These are phyloP conservation scores for Suillus brevipes DNA, from an alignment of 768 basidiomycete genomes.

Conservation along the genomic window DNA sequence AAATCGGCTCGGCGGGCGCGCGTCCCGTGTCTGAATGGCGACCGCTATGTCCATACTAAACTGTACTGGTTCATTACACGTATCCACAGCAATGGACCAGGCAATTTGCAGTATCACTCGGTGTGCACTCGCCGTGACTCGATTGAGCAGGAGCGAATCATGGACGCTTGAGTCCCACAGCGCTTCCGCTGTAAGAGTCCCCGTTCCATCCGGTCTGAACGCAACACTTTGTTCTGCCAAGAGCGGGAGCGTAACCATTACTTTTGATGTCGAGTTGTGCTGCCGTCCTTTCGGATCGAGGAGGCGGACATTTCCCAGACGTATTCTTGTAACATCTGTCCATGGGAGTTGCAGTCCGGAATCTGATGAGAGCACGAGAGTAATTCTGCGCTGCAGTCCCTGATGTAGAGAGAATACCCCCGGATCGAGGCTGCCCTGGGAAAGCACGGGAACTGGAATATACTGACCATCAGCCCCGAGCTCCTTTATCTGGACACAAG, in stretches of 20 bases:
- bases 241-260: constrained; percentile 71
- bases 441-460: constrained; percentile 77
- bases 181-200: constrained; percentile 63
- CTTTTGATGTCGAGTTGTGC: constrained; percentile 74
- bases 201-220: constrained; percentile 84
- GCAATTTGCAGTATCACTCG: constrained; percentile 76
- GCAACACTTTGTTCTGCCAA: constrained; percentile 70
- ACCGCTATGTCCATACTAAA: constrained; percentile 89
- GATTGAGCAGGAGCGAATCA: constrained; percentile 81
- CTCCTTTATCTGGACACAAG: constrained; percentile 84
- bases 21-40: constrained; percentile 80
- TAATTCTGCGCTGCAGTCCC: constrained; percentile 85
- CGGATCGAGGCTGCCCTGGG: constrained; percentile 72
- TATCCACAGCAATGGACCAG: constrained; percentile 81
- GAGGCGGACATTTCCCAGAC: constrained; percentile 80
- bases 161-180: constrained; percentile 95
- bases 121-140: constrained; percentile 75
- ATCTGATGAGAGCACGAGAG: constrained; percentile 76
- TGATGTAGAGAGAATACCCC: constrained; percentile 90
- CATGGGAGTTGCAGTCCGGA: constrained; percentile 90
- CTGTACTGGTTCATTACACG: constrained; percentile 80
- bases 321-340: constrained; percentile 74
- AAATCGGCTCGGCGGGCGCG: constrained; percentile 78
- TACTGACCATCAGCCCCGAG: constrained; percentile 85
- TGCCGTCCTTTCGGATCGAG: constrained; percentile 81